Base-by-base conservation (phyloP, 1,139 yeast genomes). In the Suhomyces terraborum region DNA sequence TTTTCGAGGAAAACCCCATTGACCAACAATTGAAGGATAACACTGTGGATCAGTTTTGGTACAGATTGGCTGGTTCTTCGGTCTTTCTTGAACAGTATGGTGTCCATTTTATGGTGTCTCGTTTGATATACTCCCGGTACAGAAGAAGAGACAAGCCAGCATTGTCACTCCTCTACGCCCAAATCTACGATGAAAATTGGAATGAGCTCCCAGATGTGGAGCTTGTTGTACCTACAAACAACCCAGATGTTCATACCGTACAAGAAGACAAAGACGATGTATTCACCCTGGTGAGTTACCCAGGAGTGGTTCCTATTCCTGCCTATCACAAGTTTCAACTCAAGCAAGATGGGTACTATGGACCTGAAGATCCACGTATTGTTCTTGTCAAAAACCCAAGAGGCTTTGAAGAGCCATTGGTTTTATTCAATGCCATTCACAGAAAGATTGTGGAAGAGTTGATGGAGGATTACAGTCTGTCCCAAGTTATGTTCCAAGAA, bases 181-280 rank as follows among this genome's bases (percentile, higher is more conserved):
- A 77, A 52, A 45, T 74, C 4, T 77, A 57, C 54, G 76, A 75
- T 49, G 51, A 59, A 20, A 52, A 71, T 37, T 77, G 81, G 81
- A 57, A 67, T 14, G 80, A 76, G 54, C 49, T 75, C 17, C 52
- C 54, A 19, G 61, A 58, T 22, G 58, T 65, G 6, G 58, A 62
- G 31, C 48, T 69, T 33, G 56, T 66, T 8, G 63, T 69, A 0
- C 76, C 75, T 34, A 43, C 46, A 17, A 50, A 49, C 25, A 42
- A 42, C 22, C 39, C 42, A 16, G 42, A 40, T 19, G 23, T 40
- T 13, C 35, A 35, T 13, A 23, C 28, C 22, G 10, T 4, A 12
- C 12, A 35, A 8, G 18, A 19, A 10, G 21, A 35, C 4, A 21
- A 28, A 4, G 13, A 22, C 24, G 24, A 21, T 14, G 12, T 32